These are phyloP conservation scores for Gaeumannomyces tritici DNA, from an alignment of 2,329 filamentous ascomycete species.

Conservation along the genomic window DNA sequence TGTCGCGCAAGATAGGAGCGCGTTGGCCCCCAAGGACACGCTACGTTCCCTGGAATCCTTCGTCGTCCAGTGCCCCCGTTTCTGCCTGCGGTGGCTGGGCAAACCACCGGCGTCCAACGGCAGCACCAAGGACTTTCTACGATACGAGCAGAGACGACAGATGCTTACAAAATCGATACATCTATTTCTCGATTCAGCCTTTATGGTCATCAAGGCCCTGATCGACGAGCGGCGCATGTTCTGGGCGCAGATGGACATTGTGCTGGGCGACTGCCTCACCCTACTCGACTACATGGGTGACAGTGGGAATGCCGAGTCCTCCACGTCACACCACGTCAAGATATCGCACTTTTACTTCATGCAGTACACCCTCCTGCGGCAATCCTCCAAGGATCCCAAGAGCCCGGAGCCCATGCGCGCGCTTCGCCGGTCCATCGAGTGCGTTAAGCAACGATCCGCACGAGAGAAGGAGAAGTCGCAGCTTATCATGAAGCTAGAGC, in stretches of 20 bases:
- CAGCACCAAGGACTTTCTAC: slow-evolving; percentile 45
- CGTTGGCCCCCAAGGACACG: not conserved
- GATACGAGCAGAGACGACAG: slow-evolving; percentile 52
- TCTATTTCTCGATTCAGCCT: slow-evolving; percentile 49
- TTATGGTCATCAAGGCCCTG: slow-evolving; percentile 45
- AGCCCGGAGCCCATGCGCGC: slow-evolving; percentile 40
- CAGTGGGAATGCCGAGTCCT: slow-evolving; percentile 13
- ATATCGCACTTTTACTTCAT: slow-evolving; percentile 65
- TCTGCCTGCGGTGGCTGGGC: slow-evolving; percentile 52
- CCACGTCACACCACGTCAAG: slow-evolving; percentile 44
- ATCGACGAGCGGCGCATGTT: slow-evolving; percentile 34
- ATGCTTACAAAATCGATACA: slow-evolving; percentile 41
- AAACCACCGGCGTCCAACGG: slow-evolving; percentile 41
- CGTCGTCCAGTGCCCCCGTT: slow-evolving; percentile 48
- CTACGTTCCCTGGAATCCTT: slow-evolving; percentile 39
- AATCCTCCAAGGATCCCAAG: slow-evolving; percentile 28
- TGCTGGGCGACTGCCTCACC: slow-evolving; percentile 44
- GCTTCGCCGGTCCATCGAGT: slow-evolving; percentile 54
- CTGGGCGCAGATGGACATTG: slow-evolving; percentile 48
- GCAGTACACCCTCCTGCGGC: slow-evolving; percentile 43
- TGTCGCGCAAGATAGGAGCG: slow-evolving; percentile 11
- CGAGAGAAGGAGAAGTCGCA: slow-evolving; percentile 50
- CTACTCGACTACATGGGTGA: slow-evolving; percentile 44
- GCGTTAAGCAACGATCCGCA: slow-evolving; percentile 42
- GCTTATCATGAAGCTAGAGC: slow-evolving; percentile 54